A percentile compares a stretch with the other conserved stretches of the same genome.
Conservation (phyloP, 2,329 filamentous ascomycete species). For the Pseudogymnoascus verrucosus region DNA sequence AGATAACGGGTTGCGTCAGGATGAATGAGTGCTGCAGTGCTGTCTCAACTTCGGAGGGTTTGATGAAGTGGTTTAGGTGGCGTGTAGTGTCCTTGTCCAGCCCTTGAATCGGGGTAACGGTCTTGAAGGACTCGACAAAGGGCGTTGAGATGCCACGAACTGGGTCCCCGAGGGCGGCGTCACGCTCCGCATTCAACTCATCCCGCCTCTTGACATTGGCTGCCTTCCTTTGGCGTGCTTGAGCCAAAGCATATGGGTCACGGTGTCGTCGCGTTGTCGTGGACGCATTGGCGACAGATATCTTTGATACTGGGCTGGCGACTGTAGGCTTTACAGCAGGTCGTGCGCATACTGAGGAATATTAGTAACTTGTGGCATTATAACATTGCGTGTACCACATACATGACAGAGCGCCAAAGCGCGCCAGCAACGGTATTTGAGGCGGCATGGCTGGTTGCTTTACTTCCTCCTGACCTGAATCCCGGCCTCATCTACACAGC, state of each 20-base stretch:
- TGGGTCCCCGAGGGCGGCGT: slow-evolving; percentile 63
- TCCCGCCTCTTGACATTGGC: slow-evolving; percentile 71
- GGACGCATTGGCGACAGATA: slow-evolving; percentile 56
- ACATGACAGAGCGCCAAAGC: slow-evolving; percentile 54
- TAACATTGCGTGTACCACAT: slow-evolving; percentile 26
- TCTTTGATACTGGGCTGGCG: slow-evolving; percentile 46
- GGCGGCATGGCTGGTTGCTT: slow-evolving; percentile 48
- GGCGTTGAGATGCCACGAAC: slow-evolving; percentile 71
- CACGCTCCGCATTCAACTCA: slow-evolving; percentile 57
- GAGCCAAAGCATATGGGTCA: slow-evolving; percentile 76
- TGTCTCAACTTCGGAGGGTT: slow-evolving; percentile 54
- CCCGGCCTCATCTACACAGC: slow-evolving; percentile 1
- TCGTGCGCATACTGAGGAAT: slow-evolving; percentile 49
- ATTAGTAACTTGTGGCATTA: slow-evolving; percentile 4
- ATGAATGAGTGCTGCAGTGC: slow-evolving; percentile 60
- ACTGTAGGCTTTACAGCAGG: slow-evolving; percentile 40
- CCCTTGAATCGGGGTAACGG: slow-evolving; percentile 32
- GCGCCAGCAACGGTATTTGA: slow-evolving; percentile 53
- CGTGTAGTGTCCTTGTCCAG: slow-evolving; percentile 35
- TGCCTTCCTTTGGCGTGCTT: slow-evolving; percentile 74
- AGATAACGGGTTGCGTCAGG: slow-evolving; percentile 51
- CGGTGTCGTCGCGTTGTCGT: slow-evolving; percentile 60
- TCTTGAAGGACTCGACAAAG: slow-evolving; percentile 76
- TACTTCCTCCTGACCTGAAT: slow-evolving; percentile 7
- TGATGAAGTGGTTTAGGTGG: slow-evolving; percentile 70